Base-by-base conservation (phyloP, 805 yeast species). In the Candida adriatica region DNA sequence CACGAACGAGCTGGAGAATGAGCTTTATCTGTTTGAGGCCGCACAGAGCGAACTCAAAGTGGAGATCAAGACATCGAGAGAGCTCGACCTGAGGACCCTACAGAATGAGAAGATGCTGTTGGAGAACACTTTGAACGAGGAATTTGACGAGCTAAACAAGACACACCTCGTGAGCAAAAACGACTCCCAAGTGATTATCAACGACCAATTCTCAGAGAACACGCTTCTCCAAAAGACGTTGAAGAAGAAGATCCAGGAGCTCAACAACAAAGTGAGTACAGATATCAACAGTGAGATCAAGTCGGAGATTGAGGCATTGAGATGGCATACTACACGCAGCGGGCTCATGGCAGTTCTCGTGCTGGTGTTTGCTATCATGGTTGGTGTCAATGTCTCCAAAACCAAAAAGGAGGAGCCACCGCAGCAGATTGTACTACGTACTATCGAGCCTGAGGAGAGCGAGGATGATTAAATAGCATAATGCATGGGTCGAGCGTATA, bases 321-420 rank as follows among this genome's bases (percentile, higher is more conserved):
- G 97, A 46, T 90, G 98, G 98, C 86, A 85, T 49, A 75, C 90
- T 27, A 87, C 96, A 2, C 67, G 96, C 35, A 73, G 92, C 53
- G 96, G 96, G 8, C 62, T 92, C 20, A 64, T 83, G 26, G 84
- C 92, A 2, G 78, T 87, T 20, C 56, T 82, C 15, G 62, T 77
- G 2, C 66, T 80, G 40, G 83, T 83, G 2, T 70, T 75, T 34
- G 64, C 75, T 15, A 65, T 78, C 5, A 66, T 83, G 55, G 70
- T 75, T 43, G 73, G 77, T 27, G 68, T 55, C 28, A 66, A 55
- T 15, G 44, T 58, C 16, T 53, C 61, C 9, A 66, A 58, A 45
- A 62, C 50, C 33, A 48, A 49, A 9, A 57, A 52, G 23, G 57
- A 53, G 24, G 47, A 44, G 5, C 47, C 52, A 7, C 59, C 58